Evolutionary conservation across 192 early-diverging fungal species (phyloP).

Genomic region (Funneliformis geosporum): DNA sequence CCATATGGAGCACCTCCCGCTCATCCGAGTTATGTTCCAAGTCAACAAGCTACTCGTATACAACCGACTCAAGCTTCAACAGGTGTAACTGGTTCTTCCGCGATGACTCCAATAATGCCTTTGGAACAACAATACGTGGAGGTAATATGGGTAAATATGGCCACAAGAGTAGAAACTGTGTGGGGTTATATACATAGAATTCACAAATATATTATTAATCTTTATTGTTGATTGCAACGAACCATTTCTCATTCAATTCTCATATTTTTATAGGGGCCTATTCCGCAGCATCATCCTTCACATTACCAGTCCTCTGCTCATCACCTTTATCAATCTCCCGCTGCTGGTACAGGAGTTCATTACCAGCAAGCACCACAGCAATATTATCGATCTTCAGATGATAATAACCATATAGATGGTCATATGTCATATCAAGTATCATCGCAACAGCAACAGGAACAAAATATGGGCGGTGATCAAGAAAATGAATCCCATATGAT

Average conservation of each 20-base stretch:
- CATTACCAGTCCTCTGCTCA: conserved; percentile 1
- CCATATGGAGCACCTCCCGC: conserved; percentile 7
- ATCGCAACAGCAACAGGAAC: background rate
- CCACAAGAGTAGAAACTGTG: background rate
- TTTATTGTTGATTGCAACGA: too few relatives aligned
- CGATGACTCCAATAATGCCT: background rate
- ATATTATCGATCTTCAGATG: conserved; percentile 16
- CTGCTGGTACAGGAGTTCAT: background rate
- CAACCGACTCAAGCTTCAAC: conserved; percentile 7
- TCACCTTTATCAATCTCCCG: conserved; percentile 2
- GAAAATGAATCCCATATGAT: background rate
- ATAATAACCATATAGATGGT: background rate
- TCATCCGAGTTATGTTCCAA: conserved; percentile 2
- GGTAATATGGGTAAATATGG: conserved; percentile 33
- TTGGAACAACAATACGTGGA: conserved; percentile 31
- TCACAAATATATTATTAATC: background rate
- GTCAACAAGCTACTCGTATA: background rate
- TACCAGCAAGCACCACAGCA: conserved; percentile 11
- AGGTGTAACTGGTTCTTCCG: background rate
- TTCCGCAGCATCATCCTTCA: conserved; percentile 1
- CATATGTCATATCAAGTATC: conserved; percentile 8
- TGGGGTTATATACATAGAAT: background rate
- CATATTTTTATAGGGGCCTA: background rate
- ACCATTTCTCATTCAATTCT: background rate
- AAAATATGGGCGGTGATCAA: background rate